Percentiles rank a stretch among this genome's conserved stretches.
These are phyloP conservation scores for Salix brachista DNA, from an alignment of 345 rosid species.

Conservation along the genomic window DNA sequence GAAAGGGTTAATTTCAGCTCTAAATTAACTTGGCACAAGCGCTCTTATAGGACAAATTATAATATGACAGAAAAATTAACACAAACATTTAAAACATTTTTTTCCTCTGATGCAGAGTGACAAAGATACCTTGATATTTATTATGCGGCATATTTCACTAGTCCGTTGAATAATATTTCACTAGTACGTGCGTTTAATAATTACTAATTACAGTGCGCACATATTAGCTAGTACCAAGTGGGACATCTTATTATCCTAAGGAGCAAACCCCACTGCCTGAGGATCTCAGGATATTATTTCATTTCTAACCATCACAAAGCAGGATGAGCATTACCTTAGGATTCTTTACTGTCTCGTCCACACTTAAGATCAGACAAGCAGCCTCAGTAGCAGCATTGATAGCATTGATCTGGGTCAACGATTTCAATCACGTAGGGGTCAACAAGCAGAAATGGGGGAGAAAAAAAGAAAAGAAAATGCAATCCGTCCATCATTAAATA, in stretches of 20 bases:
- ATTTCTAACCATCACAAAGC: neutral
- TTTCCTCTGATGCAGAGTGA: neutral
- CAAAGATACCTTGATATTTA: neutral
- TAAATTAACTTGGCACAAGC: neutral
- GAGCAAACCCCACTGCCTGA: neutral
- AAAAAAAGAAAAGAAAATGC: neutral
- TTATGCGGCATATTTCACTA: neutral
- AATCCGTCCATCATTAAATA: neutral
- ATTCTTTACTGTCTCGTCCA: constrained; percentile 97
- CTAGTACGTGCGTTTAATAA: neutral
- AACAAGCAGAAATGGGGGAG: neutral
- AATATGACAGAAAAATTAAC: neutral
- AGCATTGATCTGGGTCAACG: constrained; percentile 70
- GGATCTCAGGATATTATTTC: neutral
- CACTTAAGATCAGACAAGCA: constrained; percentile 89
- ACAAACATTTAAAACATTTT: neutral
- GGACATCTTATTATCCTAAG: neutral
- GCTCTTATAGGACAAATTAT: neutral
- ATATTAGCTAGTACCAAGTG: neutral
- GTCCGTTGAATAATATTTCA: neutral
- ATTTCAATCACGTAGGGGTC: neutral
- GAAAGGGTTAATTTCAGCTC: neutral
- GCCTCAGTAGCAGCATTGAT: constrained; percentile 99
- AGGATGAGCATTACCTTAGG: constrained; percentile 62
- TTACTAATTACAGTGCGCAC: neutral